These are phyloP conservation scores for Colletotrichum navitas DNA, from an alignment of 2,329 filamentous ascomycete genomes.

Conservation along the genomic window DNA sequence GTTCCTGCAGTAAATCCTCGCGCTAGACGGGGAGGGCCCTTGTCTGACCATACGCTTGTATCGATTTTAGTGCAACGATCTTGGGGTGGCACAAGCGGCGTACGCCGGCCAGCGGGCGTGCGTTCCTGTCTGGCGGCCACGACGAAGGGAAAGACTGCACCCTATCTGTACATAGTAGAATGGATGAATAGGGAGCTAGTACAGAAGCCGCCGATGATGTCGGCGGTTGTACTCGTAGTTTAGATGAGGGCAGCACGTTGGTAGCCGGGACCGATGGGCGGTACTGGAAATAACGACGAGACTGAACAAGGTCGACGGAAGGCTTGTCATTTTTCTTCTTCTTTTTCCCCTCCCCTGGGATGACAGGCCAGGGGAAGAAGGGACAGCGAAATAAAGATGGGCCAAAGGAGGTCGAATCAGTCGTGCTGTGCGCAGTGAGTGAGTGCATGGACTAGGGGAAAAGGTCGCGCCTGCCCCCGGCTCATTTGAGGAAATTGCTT, in stretches of 20 bases:
- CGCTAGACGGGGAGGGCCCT: constrained; percentile 31
- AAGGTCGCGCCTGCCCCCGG: constrained; percentile 38
- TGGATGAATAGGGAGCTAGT: not conserved
- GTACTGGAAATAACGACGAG: too few relatives aligned
- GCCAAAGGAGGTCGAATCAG: not conserved
- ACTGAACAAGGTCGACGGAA: not conserved
- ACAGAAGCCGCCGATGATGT: not conserved
- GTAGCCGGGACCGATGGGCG: not conserved
- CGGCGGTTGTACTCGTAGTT: not conserved
- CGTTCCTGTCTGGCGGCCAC: constrained; percentile 28
- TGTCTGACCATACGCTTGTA: constrained; percentile 32
- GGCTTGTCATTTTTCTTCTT: not conserved
- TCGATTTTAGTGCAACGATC: constrained; percentile 39
- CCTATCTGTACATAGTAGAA: not conserved
- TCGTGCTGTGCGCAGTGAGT: not conserved
- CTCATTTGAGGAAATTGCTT: constrained; percentile 44
- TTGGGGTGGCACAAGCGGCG: constrained; percentile 27
- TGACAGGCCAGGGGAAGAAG: not conserved
- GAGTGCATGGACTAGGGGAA: constrained; percentile 21
- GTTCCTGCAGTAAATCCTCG: constrained; percentile 43
- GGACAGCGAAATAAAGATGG: not conserved
- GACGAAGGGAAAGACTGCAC: not conserved
- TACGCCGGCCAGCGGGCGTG: constrained; percentile 32
- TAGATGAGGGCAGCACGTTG: not conserved
- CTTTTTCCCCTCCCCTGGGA: not conserved